Percentiles rank a stretch among this genome's conserved stretches.
These are phyloP conservation scores for Epichloe aotearoae DNA, from an alignment of 2,329 filamentous ascomycete genomes.

Conservation along the genomic window DNA sequence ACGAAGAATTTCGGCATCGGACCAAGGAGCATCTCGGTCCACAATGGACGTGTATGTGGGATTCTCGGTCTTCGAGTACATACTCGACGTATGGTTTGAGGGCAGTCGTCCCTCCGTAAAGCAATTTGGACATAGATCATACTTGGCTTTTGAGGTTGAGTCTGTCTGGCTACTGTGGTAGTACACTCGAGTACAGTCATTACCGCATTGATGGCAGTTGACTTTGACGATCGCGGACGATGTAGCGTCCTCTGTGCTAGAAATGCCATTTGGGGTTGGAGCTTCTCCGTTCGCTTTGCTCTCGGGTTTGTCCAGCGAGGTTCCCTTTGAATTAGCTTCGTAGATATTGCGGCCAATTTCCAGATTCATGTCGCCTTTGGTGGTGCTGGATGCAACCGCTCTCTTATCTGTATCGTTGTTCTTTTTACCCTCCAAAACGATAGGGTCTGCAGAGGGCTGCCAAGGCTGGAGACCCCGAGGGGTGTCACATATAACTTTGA, in stretches of 20 bases:
- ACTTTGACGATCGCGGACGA: conserved; percentile 56
- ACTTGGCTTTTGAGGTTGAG: conserved; percentile 54
- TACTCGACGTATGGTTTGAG: conserved; percentile 59
- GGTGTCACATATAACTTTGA: conserved; percentile 90
- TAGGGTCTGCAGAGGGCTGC: conserved; percentile 73
- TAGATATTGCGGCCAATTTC: conserved; percentile 92
- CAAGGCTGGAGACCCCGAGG: conserved; percentile 83
- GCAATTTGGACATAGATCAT: conserved; percentile 85
- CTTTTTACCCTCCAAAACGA: conserved; percentile 47
- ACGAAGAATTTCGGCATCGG: conserved; percentile 76
- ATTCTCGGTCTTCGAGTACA: conserved; percentile 85
- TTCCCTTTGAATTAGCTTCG: conserved; percentile 72
- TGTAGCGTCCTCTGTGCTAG: conserved; percentile 43
- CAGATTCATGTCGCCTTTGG: conserved; percentile 77
- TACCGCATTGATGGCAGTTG: conserved; percentile 82
- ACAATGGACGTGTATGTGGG: conserved; percentile 65
- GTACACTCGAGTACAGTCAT: conserved; percentile 64
- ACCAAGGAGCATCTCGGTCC: conserved; percentile 81
- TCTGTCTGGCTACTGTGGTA: conserved; percentile 45
- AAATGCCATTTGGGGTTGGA: conserved; percentile 50
- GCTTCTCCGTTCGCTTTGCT: conserved; percentile 66
- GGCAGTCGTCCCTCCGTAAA: conserved; percentile 77
- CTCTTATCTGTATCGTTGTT: conserved; percentile 58
- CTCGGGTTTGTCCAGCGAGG: conserved; percentile 55
- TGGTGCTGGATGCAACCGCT: conserved; percentile 49